Percentiles rank a stretch among this genome's conserved stretches.
These are phyloP conservation scores for Paramecium pentaurelia DNA, from an alignment of 73 alveolate species.

Conservation along the genomic window DNA sequence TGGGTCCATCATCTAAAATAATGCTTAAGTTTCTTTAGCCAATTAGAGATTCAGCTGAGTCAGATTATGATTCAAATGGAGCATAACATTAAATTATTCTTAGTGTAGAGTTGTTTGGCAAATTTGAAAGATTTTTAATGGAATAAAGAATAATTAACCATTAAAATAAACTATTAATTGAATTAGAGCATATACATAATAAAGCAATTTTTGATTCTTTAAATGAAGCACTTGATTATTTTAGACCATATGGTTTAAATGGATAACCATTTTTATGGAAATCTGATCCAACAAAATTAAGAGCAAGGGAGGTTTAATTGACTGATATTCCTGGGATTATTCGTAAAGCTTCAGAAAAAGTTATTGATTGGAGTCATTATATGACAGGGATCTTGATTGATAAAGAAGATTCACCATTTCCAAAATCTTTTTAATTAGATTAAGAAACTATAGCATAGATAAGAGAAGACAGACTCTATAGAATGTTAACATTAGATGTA, in stretches of 20 bases:
- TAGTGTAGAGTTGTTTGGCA: neutral
- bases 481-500: slow-evolving; percentile 65
- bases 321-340: slow-evolving; percentile 35
- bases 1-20: neutral
- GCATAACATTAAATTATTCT: neutral
- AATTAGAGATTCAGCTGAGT: neutral
- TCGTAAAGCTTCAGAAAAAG: slow-evolving; percentile 57
- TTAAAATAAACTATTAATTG: neutral
- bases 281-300: slow-evolving; percentile 14
- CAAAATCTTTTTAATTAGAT: slow-evolving; percentile 28
- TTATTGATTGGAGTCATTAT: slow-evolving; percentile 52
- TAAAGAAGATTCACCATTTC: slow-evolving; percentile 62
- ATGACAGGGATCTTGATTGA: slow-evolving; percentile 62
- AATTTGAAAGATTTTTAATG: neutral
- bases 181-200: slow-evolving; percentile 59
- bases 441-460: slow-evolving; percentile 61
- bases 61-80: neutral
- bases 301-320: neutral
- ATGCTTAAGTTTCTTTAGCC: slow-evolving; percentile 11
- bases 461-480: slow-evolving; percentile 61
- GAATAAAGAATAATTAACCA: neutral
- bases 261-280: slow-evolving; percentile 60
- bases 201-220: slow-evolving; percentile 59
- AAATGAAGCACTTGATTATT: slow-evolving; percentile 50
- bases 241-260: slow-evolving; percentile 49